Percentiles rank a stretch among this genome's conserved stretches.
phyloP scores from a whole-genome alignment of 2,329 filamentous ascomycete species.

The Calonectria leucothoes region DNA sequence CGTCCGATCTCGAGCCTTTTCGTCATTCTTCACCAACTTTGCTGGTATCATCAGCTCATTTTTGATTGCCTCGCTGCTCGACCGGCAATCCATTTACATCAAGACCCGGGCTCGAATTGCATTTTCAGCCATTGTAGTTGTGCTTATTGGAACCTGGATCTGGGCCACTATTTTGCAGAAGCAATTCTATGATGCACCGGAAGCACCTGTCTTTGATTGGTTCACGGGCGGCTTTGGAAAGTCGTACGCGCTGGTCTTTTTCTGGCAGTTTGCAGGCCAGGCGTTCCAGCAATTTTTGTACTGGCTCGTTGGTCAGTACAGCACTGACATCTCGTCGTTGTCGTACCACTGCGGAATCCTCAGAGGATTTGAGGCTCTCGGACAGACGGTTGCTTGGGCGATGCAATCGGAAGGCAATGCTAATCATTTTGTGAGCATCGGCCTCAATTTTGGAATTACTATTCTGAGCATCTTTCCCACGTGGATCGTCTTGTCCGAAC shows the following conservation, averaged over 20 bases:
- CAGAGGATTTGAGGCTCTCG: neutral
- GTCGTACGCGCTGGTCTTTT: conserved; percentile 30
- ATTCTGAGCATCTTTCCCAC: neutral
- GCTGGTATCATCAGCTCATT: conserved; percentile 21
- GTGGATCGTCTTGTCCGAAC: neutral
- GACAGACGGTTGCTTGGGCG: neutral
- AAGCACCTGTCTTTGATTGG: conserved; percentile 15
- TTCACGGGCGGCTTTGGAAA: conserved; percentile 33
- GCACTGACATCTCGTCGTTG: conserved; percentile 1
- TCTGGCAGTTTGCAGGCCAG: conserved; percentile 35
- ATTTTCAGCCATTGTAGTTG: neutral
- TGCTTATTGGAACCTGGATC: neutral
- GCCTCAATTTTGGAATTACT: neutral
- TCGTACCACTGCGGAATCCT: neutral
- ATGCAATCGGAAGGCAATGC: neutral
- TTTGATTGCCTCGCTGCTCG: conserved; percentile 18
- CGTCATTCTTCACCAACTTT: conserved; percentile 22
- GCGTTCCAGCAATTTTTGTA: conserved; percentile 27
- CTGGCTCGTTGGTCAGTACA: conserved; percentile 23
- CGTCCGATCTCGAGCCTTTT: conserved; percentile 20
- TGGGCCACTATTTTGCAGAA: neutral
- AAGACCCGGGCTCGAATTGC: conserved; percentile 19
- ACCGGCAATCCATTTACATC: conserved; percentile 32
- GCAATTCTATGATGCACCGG: neutral
- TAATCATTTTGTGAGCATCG: neutral